phyloP scores from a whole-genome alignment of 148 eudicot species.

The Selenicereus undatus region DNA sequence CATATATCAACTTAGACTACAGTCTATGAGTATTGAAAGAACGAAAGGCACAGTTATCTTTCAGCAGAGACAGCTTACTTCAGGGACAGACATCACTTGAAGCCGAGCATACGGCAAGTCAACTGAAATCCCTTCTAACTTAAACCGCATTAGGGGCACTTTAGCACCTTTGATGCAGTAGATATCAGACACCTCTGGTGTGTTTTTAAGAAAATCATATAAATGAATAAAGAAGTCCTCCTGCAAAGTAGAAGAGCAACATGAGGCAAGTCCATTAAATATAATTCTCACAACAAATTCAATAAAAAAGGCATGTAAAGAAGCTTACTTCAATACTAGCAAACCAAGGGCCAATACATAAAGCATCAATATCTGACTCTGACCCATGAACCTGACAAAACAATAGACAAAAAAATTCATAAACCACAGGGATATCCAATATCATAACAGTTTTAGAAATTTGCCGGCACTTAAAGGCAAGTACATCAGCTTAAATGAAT shows the following conservation, averaged over 20 bases:
- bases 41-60: neutral
- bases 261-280: neutral
- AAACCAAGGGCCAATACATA: slow-evolving; percentile 60
- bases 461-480: neutral
- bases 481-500: neutral
- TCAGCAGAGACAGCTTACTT: slow-evolving; percentile 23
- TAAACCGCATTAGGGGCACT: slow-evolving; percentile 56
- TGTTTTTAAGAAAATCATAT: slow-evolving; percentile 38
- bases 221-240: slow-evolving; percentile 56
- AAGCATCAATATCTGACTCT: slow-evolving; percentile 60
- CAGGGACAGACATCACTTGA: slow-evolving; percentile 42
- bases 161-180: slow-evolving; percentile 56
- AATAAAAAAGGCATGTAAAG: neutral
- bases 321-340: slow-evolving; percentile 49
- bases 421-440: neutral
- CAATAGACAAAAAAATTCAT: neutral
- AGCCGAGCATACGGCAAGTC: slow-evolving; percentile 63
- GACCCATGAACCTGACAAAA: slow-evolving; percentile 47
- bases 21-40: neutral
- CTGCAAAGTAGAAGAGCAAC: slow-evolving; percentile 27
- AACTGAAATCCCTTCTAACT: slow-evolving; percentile 50
- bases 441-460: neutral
- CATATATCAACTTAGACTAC: neutral
- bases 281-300: neutral
- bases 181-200: slow-evolving; percentile 47